phyloP scores from a whole-genome alignment of 345 rosid species.

The Dovyalis caffra region DNA sequence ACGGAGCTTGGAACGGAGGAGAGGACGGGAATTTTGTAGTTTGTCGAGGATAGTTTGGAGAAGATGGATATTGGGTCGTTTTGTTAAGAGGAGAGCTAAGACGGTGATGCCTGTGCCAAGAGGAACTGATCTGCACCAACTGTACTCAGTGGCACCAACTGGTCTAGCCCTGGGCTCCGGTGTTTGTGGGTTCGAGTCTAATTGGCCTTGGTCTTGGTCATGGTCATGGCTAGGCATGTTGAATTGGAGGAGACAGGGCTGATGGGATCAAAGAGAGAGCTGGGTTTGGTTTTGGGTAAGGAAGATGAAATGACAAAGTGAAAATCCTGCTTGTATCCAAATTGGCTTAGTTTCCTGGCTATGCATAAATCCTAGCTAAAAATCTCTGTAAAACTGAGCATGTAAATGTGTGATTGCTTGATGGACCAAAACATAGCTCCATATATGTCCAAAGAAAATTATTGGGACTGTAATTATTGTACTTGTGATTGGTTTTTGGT shows the following conservation, averaged over 20 bases:
- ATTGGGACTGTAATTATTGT: neutral
- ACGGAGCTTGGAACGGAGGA: constrained; percentile 69
- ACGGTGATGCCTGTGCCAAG: constrained; percentile 87
- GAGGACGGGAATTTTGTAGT: constrained; percentile 65
- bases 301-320: neutral
- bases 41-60: constrained; percentile 51
- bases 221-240: constrained; percentile 16
- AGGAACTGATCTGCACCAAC: constrained; percentile 88
- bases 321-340: no score
- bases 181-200: constrained; percentile 10
- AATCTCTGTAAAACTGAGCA: no score
- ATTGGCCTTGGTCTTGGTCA: constrained; percentile 22
- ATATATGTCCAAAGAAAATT: neutral
- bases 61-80: constrained; percentile 36
- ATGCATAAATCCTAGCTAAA: no score
- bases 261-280: no score
- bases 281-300: neutral
- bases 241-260: neutral
- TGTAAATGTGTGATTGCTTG: neutral
- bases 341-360: no score
- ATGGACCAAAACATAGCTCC: neutral
- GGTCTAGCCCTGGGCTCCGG: constrained; percentile 40
- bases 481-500: no score
- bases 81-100: constrained; percentile 55
- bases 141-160: constrained; percentile 68